Evolutionary conservation across 768 basidiomycete genomes (phyloP).

Genomic region (Lactifluus subvellereus): DNA sequence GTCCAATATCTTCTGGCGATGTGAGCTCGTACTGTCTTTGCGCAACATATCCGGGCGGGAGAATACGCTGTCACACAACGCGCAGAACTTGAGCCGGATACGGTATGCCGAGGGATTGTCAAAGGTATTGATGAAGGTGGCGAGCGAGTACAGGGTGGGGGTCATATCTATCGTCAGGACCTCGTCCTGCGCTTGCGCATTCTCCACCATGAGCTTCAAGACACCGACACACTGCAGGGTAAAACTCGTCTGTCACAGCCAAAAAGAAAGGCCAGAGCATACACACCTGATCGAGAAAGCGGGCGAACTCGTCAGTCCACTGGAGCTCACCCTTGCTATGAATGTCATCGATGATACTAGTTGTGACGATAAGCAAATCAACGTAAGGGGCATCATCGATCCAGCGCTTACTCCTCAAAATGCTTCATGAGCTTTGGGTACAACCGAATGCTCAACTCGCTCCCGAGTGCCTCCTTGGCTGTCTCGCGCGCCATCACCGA

Average conservation of each 20-base stretch:
- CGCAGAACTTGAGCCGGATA: constrained; percentile 71
- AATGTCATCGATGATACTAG: constrained; percentile 48
- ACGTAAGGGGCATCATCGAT: neutral
- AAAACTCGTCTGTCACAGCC: neutral
- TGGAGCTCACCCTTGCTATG: constrained; percentile 43
- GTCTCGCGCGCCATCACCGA: constrained; percentile 67
- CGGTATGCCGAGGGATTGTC: constrained; percentile 48
- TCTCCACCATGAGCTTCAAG: constrained; percentile 74
- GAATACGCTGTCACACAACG: constrained; percentile 62
- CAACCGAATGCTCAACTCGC: constrained; percentile 66
- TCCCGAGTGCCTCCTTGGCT: constrained; percentile 74
- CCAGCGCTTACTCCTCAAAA: constrained; percentile 59
- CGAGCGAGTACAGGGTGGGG: constrained; percentile 42
- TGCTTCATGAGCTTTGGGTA: constrained; percentile 63
- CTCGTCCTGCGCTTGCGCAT: constrained; percentile 55
- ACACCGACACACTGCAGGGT: constrained; percentile 59
- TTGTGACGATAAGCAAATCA: neutral
- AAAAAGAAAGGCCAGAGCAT: neutral
- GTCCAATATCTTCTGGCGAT: constrained; percentile 69
- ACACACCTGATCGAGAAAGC: constrained; percentile 71
- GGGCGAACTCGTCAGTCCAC: constrained; percentile 36
- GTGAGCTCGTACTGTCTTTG: constrained; percentile 54
- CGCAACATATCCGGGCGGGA: constrained; percentile 56
- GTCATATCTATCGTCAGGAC: constrained; percentile 40
- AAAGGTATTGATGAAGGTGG: constrained; percentile 60